Conservation (phyloP, 176 grass and related monocot species). For the bread wheat (Triticum aestivum) region DNA sequence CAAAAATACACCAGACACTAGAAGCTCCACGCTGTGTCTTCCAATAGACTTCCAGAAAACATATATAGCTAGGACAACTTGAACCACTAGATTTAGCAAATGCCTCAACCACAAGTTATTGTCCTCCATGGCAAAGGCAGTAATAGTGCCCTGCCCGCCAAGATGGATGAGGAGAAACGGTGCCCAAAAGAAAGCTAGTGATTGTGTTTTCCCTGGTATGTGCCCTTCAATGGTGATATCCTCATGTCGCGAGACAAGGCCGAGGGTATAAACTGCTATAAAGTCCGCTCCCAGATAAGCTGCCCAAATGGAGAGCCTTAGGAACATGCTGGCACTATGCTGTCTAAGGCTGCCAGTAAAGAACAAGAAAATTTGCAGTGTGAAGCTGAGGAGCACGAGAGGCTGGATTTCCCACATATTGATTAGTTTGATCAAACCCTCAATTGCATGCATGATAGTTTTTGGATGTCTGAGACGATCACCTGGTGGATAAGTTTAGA, state of each 20-base stretch:
- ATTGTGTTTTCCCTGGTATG: background rate
- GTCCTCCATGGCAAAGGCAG: too few relatives aligned
- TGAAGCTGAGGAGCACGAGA: background rate
- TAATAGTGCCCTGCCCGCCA: too few relatives aligned
- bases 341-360: background rate
- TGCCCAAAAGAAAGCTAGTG: too few relatives aligned
- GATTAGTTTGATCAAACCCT: background rate
- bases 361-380: background rate
- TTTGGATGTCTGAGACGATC: background rate
- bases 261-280: background rate
- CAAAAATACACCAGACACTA: too few relatives aligned
- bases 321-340: background rate
- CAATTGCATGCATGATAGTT: background rate
- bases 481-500: too few relatives aligned
- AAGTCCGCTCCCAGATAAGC: background rate
- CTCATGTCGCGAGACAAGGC: background rate
- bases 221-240: background rate
- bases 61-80: too few relatives aligned
- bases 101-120: too few relatives aligned
- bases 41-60: too few relatives aligned
- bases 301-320: background rate
- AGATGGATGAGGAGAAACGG: too few relatives aligned
- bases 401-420: background rate
- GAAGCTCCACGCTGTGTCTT: too few relatives aligned
- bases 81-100: too few relatives aligned